Conservation (phyloP, 1,139 yeast genomes). For the Pichia sp. region DNA sequence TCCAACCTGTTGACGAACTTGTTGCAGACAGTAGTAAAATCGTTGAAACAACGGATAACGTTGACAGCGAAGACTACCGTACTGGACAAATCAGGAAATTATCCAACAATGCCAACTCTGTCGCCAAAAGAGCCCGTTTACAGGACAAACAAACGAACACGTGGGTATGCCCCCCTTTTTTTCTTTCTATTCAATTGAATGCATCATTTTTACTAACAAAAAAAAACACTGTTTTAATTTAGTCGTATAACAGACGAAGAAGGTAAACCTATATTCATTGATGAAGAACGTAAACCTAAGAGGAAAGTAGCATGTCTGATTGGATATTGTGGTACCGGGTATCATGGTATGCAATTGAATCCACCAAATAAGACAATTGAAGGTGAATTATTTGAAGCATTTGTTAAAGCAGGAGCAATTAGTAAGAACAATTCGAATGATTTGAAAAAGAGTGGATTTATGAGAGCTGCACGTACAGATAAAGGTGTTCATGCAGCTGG, state of each 20-base stretch:
- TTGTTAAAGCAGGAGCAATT: slow-evolving; percentile 83
- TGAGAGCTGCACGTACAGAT: slow-evolving; percentile 97
- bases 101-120: background rate
- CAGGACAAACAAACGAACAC: slow-evolving; percentile 33
- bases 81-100: background rate
- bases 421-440: slow-evolving; percentile 86
- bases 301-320: slow-evolving; percentile 85
- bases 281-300: slow-evolving; percentile 67
- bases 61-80: background rate
- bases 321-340: slow-evolving; percentile 97
- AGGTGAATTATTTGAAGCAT: slow-evolving; percentile 79
- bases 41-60: background rate
- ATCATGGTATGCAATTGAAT: slow-evolving; percentile 94
- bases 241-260: slow-evolving; percentile 47
- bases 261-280: slow-evolving; percentile 46
- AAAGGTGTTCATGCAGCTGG: slow-evolving; percentile 99
- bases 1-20: background rate
- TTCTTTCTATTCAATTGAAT: no score
- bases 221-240: slow-evolving; percentile 1
- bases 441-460: slow-evolving; percentile 80
- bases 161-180: slow-evolving; percentile 54
- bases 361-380: slow-evolving; percentile 91
- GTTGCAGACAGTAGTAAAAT: background rate
- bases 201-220: slow-evolving; percentile 21
- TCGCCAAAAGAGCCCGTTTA: slow-evolving; percentile 31